Evolutionary conservation across 768 basidiomycete genomes (phyloP).

Genomic region (Termitomyces bulborhizus): DNA sequence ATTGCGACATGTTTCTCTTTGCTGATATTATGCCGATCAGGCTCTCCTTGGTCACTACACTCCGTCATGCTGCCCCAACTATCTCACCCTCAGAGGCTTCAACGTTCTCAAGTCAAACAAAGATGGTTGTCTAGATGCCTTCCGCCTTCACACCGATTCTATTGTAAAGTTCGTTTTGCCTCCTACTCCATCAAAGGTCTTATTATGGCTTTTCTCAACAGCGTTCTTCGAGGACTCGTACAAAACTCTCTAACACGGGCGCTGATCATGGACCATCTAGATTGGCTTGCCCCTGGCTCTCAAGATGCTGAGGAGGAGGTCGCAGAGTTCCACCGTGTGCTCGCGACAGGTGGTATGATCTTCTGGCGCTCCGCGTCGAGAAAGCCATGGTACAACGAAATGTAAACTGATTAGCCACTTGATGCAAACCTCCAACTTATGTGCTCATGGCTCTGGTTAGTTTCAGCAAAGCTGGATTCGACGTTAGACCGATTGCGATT

Average conservation of each 20-base stretch:
- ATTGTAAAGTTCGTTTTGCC: slow-evolving; percentile 49
- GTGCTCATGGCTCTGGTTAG: slow-evolving; percentile 17
- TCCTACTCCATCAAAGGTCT: not conserved
- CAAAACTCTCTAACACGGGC: slow-evolving; percentile 49
- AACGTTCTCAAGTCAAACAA: slow-evolving; percentile 44
- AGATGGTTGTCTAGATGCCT: slow-evolving; percentile 39
- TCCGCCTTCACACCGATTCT: slow-evolving; percentile 69
- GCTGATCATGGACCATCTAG: slow-evolving; percentile 69
- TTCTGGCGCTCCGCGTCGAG: slow-evolving; percentile 63
- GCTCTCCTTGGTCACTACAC: slow-evolving; percentile 50
- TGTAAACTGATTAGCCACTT: slow-evolving; percentile 19
- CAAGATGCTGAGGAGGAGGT: slow-evolving; percentile 47
- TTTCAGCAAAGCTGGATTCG: slow-evolving; percentile 49
- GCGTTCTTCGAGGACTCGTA: slow-evolving; percentile 27
- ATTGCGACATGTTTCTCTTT: not conserved
- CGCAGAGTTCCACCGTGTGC: slow-evolving; percentile 45
- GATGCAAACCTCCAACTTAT: not conserved
- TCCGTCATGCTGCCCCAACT: slow-evolving; percentile 52
- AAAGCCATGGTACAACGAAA: slow-evolving; percentile 59
- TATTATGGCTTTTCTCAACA: slow-evolving; percentile 5
- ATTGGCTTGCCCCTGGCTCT: slow-evolving; percentile 48
- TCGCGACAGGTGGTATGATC: slow-evolving; percentile 53
- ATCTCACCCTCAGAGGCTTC: slow-evolving; percentile 59
- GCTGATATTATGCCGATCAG: slow-evolving; percentile 14
- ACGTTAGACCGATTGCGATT: slow-evolving; percentile 43